These are phyloP conservation scores for Aechmea fasciata DNA, from an alignment of 176 grass and related monocot genomes.

Conservation along the genomic window DNA sequence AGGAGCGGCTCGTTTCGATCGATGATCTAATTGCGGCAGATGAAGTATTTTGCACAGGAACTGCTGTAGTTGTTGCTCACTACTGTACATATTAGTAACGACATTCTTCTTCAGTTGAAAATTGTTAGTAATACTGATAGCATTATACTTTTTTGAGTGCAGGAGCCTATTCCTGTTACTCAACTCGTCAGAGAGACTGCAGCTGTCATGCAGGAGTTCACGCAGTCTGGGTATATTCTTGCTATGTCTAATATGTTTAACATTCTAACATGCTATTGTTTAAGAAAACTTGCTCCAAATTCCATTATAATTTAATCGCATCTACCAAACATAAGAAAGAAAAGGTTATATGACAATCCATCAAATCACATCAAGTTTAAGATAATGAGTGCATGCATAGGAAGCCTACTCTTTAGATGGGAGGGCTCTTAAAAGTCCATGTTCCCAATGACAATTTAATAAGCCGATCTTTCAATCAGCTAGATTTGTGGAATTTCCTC, in stretches of 20 bases:
- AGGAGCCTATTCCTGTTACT: conserved; percentile 89
- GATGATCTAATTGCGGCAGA: conserved; percentile 57
- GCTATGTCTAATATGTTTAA: too few species aligned
- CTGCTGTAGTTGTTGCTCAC: conserved; percentile 58
- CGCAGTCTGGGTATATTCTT: conserved; percentile 77
- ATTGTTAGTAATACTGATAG: conserved; percentile 9
- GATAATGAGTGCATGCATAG: too few species aligned
- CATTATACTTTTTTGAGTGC: conserved; percentile 17
- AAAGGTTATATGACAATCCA: too few species aligned
- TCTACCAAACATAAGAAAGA: too few species aligned
- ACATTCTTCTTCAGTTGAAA: too few species aligned
- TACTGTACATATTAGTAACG: too few species aligned
- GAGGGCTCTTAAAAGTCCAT: neutral
- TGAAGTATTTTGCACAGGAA: conserved; percentile 95
- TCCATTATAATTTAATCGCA: too few species aligned
- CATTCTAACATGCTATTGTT: too few species aligned
- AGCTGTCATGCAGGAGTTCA: conserved; percentile 99
- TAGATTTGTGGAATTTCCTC: neutral
- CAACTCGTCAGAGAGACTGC: conserved; percentile 95
- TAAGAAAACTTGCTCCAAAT: too few species aligned
- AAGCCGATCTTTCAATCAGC: neutral
- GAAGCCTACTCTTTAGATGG: neutral
- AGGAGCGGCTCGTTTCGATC: conserved; percentile 61
- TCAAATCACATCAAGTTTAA: too few species aligned
- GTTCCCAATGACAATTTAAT: neutral